Evolutionary conservation across 345 rosid genomes (phyloP).

Genomic region (Raphanus raphanistrum): DNA sequence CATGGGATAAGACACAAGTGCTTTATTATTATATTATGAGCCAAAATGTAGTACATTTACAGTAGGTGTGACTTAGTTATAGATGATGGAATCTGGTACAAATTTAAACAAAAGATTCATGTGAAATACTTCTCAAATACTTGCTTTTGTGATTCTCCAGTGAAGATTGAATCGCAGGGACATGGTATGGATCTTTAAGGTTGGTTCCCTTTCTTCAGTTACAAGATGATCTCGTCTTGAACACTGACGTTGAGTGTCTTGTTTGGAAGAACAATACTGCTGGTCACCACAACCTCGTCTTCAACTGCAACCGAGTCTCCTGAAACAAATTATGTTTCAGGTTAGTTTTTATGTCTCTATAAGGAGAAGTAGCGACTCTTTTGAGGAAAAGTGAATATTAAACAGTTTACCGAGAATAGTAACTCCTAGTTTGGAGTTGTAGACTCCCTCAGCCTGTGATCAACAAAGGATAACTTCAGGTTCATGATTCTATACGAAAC

Average conservation of each 20-base stretch:
- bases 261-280: conserved; percentile 89
- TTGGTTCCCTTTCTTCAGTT: conserved; percentile 17
- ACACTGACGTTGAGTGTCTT: conserved; percentile 79
- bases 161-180: conserved; percentile 11
- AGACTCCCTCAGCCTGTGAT: conserved; percentile 85
- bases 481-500: conserved; percentile 4
- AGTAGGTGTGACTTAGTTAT: background rate
- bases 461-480: conserved; percentile 23
- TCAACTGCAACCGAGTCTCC: conserved; percentile 92
- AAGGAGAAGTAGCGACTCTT: background rate
- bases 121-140: background rate
- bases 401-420: conserved; percentile 75
- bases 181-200: conserved; percentile 8
- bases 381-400: background rate
- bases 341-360: conserved; percentile 5
- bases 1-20: background rate
- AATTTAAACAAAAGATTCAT: background rate
- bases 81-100: background rate
- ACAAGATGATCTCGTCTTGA: conserved; percentile 82
- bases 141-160: background rate
- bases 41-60: background rate
- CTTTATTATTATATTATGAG: background rate
- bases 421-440: conserved; percentile 78
- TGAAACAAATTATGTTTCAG: conserved; percentile 27
- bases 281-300: conserved; percentile 86